Percentiles rank a stretch among this genome's conserved stretches.
Conservation (phyloP, 164 flowering plant genomes). For the Saururus chinensis region DNA sequence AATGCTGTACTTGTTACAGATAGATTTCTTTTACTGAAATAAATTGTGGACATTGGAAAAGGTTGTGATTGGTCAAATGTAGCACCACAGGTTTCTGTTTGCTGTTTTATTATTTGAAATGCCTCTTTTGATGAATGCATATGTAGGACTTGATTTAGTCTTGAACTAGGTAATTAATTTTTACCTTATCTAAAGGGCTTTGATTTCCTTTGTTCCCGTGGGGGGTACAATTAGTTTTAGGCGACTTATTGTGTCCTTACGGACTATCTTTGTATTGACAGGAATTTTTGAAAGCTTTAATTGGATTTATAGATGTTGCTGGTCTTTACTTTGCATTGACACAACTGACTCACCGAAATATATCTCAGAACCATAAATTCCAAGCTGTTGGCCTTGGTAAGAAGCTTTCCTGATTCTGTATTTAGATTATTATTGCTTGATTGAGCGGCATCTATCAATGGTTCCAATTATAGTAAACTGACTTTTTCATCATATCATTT, state of each 20-base stretch:
- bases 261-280: constrained; percentile 15
- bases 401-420: constrained; percentile 5
- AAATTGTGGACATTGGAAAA: neutral
- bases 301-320: constrained; percentile 92
- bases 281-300: constrained; percentile 85
- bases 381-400: constrained; percentile 98
- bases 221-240: neutral
- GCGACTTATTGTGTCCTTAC: neutral
- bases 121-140: neutral
- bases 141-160: neutral
- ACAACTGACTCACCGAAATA: constrained; percentile 92
- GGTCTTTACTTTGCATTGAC: constrained; percentile 96
- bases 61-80: neutral
- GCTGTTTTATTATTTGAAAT: too few species aligned
- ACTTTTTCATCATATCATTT: too few species aligned
- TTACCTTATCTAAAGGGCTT: neutral
- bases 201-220: neutral
- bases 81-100: neutral
- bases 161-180: too few species aligned
- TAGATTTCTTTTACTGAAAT: neutral
- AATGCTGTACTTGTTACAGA: neutral
- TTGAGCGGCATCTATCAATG: neutral
- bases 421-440: neutral
- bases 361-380: constrained; percentile 94
- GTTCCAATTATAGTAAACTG: too few species aligned